phyloP scores from a whole-genome alignment of 169 alveolate genomes.

The Plasmodium gonderi region DNA sequence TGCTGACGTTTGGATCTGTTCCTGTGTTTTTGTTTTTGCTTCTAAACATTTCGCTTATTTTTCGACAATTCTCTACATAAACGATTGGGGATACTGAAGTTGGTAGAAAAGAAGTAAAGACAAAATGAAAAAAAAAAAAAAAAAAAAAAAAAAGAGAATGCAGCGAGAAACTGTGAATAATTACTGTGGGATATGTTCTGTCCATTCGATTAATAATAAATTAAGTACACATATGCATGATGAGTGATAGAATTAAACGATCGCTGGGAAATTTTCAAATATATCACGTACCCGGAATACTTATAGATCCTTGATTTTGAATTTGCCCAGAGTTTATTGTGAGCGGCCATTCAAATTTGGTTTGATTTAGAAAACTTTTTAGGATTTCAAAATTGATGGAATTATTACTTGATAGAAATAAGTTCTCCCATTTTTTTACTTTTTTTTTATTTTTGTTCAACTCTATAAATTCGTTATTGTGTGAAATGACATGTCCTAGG shows the following conservation, averaged over 20 bases:
- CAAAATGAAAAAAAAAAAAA: neutral
- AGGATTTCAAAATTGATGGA: conserved; percentile 22
- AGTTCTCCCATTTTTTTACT: conserved; percentile 68
- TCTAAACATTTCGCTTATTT: conserved; percentile 44
- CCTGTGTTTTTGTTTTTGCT: conserved; percentile 46
- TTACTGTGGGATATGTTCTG: neutral
- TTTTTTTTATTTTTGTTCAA: conserved; percentile 9
- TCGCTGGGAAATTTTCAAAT: neutral
- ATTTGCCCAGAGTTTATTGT: conserved; percentile 74
- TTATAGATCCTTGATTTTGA: conserved; percentile 62
- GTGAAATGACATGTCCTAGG: conserved; percentile 69
- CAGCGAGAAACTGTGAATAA: neutral
- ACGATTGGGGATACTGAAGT: conserved; percentile 55
- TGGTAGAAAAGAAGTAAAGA: neutral
- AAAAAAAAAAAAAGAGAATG: too few relatives aligned
- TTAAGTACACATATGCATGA: neutral
- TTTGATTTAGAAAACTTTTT: conserved; percentile 25
- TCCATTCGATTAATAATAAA: too few relatives aligned
- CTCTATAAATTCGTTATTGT: conserved; percentile 60
- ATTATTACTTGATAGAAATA: conserved; percentile 20
- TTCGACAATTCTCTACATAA: conserved; percentile 69
- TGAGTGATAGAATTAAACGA: neutral
- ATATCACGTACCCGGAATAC: conserved; percentile 27
- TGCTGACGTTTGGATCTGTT: neutral
- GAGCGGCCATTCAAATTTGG: conserved; percentile 69